Percentiles rank a stretch among this genome's conserved stretches.
These are phyloP conservation scores for Trypethelium eluteriae DNA, from an alignment of 495 filamentous ascomycete species.

Conservation along the genomic window DNA sequence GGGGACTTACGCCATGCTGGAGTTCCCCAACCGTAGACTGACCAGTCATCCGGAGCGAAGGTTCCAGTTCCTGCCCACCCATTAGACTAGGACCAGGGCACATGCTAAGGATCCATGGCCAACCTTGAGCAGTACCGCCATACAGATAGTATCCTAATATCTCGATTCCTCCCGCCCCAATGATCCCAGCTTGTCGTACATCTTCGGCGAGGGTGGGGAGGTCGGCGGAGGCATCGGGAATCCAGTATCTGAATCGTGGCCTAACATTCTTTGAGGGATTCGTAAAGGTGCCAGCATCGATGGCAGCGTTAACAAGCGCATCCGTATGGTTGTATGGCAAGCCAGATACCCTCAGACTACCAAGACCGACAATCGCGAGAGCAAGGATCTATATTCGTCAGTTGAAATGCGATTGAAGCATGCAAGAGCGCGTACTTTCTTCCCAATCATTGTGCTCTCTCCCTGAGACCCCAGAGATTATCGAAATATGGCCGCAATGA, in stretches of 20 bases:
- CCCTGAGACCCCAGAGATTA: neutral
- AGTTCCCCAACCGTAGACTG: conserved; percentile 43
- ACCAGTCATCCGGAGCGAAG: conserved; percentile 36
- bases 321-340: conserved; percentile 13
- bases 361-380: neutral
- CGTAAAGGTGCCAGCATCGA: conserved; percentile 20
- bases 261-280: conserved; percentile 18
- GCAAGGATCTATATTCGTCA: neutral
- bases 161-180: conserved; percentile 41
- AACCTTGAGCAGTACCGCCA: conserved; percentile 21
- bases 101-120: neutral
- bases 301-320: conserved; percentile 17
- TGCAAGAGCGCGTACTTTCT: neutral
- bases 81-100: neutral
- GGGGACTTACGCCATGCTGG: conserved; percentile 37
- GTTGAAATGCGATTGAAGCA: neutral
- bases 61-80: neutral
- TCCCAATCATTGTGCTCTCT: neutral
- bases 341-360: neutral
- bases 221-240: conserved; percentile 41
- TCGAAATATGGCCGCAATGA: neutral
- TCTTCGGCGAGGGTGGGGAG: conserved; percentile 30
- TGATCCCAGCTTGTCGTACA: conserved; percentile 30
- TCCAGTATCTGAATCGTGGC: conserved; percentile 23
- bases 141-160: conserved; percentile 41